Base-by-base conservation (phyloP, 2,329 filamentous ascomycete genomes). In the Celoporthe dispersa region DNA sequence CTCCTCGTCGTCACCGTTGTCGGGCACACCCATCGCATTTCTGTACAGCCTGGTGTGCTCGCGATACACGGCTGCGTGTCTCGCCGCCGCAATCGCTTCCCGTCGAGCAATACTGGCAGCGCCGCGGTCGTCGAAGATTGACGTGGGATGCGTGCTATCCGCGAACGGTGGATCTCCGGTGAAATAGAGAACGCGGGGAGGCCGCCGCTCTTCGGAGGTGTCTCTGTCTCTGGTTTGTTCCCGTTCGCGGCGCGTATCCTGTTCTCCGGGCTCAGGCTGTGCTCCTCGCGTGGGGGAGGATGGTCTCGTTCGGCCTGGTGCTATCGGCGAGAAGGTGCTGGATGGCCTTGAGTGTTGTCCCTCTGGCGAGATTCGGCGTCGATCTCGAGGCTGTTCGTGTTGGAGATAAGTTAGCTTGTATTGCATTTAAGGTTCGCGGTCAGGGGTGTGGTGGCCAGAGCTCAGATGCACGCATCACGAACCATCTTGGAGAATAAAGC, bases 331-430 rank as follows among this genome's bases (percentile, higher is more conserved):
- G 44, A 48, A 48, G 22, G 44, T n/a, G 22, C 44, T 48, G 7
- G 44, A 9, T n/a, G 44, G 2, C 44, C 44, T 48, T 48, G 44
- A 48, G n/a, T 6, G 6, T n/a, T 48, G 44, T 48, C 51, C 66
- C 55, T 31, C 9, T 28, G 41, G 57, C 7, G 19, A 14, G 39
- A 59, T 63, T 19, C 57, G 59, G 31, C 12, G 66, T 63, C 62
- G 59, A 37, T 59, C 59, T 55, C 66, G 66, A 63, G 66, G 66
- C 66, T 68, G 41, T 63, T 11, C 19, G 22, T 16, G 22, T 55
- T 35, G 16, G 33, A 39, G 9, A 55, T 25, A 11, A 62, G 37
- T 44, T 31, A 57, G 14, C 22, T 33, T 8, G 28, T 8, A 57
- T 28, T 25, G 22, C 35, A 48, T 33, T 33, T 16, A 41, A n/a